phyloP scores from a whole-genome alignment of 2,329 filamentous ascomycete species.

The Trichoderma semiorbis region DNA sequence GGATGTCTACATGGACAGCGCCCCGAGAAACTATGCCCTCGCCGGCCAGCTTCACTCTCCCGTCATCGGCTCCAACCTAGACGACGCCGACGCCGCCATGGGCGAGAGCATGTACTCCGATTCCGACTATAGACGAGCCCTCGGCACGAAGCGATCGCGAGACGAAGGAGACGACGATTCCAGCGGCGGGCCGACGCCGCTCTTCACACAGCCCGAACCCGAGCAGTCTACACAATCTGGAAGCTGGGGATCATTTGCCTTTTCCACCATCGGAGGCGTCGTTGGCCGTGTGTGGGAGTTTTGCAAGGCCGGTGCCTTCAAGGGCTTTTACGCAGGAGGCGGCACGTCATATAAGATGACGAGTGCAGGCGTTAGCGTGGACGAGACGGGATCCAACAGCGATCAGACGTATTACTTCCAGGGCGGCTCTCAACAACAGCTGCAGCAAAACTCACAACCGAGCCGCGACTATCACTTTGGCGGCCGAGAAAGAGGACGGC shows the following conservation, averaged over 20 bases:
- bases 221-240: conserved; percentile 29
- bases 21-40: conserved; percentile 41
- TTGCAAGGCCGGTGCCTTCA: conserved; percentile 68
- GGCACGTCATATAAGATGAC: conserved; percentile 65
- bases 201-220: conserved; percentile 30
- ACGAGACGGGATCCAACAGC: conserved; percentile 22
- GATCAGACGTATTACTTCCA: conserved; percentile 33
- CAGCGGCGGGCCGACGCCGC: conserved; percentile 30
- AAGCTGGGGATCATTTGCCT: conserved; percentile 57
- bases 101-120: conserved; percentile 57
- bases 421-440: conserved; percentile 19
- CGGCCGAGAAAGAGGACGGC: not conserved
- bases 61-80: conserved; percentile 27
- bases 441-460: not conserved
- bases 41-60: conserved; percentile 54
- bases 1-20: conserved; percentile 24
- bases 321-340: conserved; percentile 82
- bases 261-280: conserved; percentile 62
- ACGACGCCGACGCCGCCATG: conserved; percentile 34
- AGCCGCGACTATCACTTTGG: not conserved
- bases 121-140: conserved; percentile 50
- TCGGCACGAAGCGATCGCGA: conserved; percentile 46
- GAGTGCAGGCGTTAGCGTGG: conserved; percentile 27
- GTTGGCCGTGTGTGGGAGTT: conserved; percentile 82
- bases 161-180: conserved; percentile 35